Conservation (phyloP, 805 yeast genomes). For the Jamesozyma piceae region DNA sequence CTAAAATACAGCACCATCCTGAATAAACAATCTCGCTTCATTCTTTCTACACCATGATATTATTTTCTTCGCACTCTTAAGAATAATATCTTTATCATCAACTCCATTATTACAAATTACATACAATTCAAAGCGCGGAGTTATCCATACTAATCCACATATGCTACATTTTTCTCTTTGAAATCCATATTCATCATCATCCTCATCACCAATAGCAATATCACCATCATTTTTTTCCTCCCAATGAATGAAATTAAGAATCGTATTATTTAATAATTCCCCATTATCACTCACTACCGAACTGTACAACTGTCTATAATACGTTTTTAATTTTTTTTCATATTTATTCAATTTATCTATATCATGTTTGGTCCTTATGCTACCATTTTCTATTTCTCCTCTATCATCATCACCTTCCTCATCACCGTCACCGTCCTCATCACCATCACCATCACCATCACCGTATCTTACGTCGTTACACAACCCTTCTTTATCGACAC, state of each 20-base stretch:
- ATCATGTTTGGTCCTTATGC: background rate
- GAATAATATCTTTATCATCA: slow-evolving; percentile 41
- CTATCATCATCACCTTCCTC: background rate
- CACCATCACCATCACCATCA: background rate
- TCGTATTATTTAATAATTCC: slow-evolving; percentile 29
- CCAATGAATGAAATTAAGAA: slow-evolving; percentile 41
- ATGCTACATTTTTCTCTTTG: slow-evolving; percentile 18
- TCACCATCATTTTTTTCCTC: slow-evolving; percentile 3
- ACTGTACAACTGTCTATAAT: slow-evolving; percentile 22
- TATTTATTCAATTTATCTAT: slow-evolving; percentile 6
- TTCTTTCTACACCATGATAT: slow-evolving; percentile 70
- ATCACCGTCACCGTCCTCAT: background rate
- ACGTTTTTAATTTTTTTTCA: slow-evolving; percentile 19
- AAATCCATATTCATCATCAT: slow-evolving; percentile 3
- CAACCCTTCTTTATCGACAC: slow-evolving; percentile 9
- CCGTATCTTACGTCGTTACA: no score
- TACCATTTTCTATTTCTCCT: background rate
- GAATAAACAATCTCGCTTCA: slow-evolving; percentile 61
- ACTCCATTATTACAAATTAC: slow-evolving; percentile 47
- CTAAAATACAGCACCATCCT: slow-evolving; percentile 60
- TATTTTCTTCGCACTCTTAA: slow-evolving; percentile 54
- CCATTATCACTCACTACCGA: slow-evolving; percentile 23
- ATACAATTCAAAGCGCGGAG: slow-evolving; percentile 54
- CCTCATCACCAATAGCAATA: background rate
- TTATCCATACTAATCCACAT: slow-evolving; percentile 44